These are phyloP conservation scores for Starmerella tilneyi DNA, from an alignment of 805 yeast genomes.

Conservation along the genomic window DNA sequence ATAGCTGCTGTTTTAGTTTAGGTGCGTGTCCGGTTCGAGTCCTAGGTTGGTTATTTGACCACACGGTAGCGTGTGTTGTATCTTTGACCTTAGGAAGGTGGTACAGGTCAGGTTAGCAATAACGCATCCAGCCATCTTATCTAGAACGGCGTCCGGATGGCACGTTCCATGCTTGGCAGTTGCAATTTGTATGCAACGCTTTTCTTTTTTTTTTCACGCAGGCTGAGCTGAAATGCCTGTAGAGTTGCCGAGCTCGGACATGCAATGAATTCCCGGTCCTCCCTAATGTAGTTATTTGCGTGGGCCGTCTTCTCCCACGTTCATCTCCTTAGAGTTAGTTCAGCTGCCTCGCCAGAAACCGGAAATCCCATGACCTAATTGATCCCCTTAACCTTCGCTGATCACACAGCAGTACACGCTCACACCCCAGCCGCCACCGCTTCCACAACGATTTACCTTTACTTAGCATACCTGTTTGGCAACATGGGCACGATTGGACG, in stretches of 20 bases:
- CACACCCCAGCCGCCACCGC: neutral
- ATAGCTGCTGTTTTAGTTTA: slow-evolving; percentile 9
- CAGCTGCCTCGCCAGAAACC: no score
- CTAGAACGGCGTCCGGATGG: slow-evolving; percentile 30
- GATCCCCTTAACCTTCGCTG: no score
- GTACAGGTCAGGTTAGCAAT: slow-evolving; percentile 30
- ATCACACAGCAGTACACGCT: no score
- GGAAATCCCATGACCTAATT: no score
- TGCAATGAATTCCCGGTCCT: no score
- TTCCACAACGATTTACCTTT: neutral
- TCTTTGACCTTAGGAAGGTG: slow-evolving; percentile 24
- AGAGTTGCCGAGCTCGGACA: neutral
- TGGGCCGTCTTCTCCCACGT: no score
- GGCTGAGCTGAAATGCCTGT: no score
- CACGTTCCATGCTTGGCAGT: slow-evolving; percentile 21
- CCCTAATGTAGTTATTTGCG: no score
- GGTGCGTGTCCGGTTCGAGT: slow-evolving; percentile 31
- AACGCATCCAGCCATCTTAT: slow-evolving; percentile 28
- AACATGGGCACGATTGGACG: slow-evolving; percentile 41
- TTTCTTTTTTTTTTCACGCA: neutral
- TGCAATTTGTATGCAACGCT: slow-evolving; percentile 8
- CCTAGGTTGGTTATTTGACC: slow-evolving; percentile 25
- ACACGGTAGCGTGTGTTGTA: slow-evolving; percentile 24
- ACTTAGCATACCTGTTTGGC: neutral
- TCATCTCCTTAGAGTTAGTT: no score